Evolutionary conservation across 495 filamentous ascomycete species (phyloP).

Genomic region (Penicillium goetzii): DNA sequence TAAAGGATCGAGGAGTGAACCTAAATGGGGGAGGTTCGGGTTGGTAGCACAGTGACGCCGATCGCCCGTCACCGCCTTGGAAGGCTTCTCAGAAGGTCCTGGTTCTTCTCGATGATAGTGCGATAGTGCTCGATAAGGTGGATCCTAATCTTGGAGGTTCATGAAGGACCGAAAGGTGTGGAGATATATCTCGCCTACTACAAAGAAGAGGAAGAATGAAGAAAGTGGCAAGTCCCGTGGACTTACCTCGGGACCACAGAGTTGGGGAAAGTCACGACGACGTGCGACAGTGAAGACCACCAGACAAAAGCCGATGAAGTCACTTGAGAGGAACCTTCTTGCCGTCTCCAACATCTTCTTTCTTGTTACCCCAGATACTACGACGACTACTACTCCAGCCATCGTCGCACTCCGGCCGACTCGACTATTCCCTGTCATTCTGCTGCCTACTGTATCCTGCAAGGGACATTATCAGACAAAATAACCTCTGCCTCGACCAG

Average conservation of each 20-base stretch:
- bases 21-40: conserved; percentile 15
- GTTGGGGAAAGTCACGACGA: neutral
- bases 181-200: neutral
- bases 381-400: neutral
- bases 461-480: neutral
- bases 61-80: conserved; percentile 35
- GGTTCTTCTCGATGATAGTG: no score
- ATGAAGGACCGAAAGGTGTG: neutral
- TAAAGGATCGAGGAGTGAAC: conserved; percentile 19
- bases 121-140: neutral
- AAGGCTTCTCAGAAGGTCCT: no score
- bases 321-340: neutral
- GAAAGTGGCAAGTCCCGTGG: neutral
- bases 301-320: conserved; percentile 1
- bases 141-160: neutral
- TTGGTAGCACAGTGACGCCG: conserved; percentile 26
- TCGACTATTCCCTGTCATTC: neutral
- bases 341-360: neutral
- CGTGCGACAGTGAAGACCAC: neutral
- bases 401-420: neutral
- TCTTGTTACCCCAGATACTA: neutral
- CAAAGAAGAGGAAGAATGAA: neutral
- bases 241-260: neutral
- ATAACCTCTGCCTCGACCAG: neutral
- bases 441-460: neutral